Evolutionary conservation across 768 basidiomycete genomes (phyloP).

Genomic region (Stropharia rugosoannulata): DNA sequence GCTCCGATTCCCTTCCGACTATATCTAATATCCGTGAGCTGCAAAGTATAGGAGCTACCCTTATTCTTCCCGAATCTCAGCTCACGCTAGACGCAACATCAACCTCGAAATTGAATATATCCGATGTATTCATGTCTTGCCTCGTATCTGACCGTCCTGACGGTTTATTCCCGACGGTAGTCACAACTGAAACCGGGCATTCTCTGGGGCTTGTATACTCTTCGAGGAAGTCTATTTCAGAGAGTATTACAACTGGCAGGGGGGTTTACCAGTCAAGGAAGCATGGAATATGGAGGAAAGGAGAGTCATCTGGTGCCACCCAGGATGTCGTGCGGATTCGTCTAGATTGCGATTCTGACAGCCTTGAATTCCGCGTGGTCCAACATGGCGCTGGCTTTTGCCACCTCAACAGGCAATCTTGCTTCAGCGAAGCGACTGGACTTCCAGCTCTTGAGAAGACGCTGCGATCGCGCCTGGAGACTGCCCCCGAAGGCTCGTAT

Average conservation of each 20-base stretch:
- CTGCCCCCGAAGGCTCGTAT: constrained; percentile 90
- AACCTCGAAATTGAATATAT: constrained; percentile 62
- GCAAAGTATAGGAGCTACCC: constrained; percentile 53
- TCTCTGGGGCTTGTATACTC: constrained; percentile 95
- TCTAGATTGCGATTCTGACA: constrained; percentile 90
- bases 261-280: constrained; percentile 97
- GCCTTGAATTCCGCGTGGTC: constrained; percentile 86
- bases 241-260: constrained; percentile 84
- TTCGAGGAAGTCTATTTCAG: constrained; percentile 78
- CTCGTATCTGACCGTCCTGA: constrained; percentile 86
- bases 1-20: constrained; percentile 51
- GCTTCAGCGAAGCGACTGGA: constrained; percentile 85
- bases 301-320: constrained; percentile 92
- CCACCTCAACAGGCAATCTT: constrained; percentile 83
- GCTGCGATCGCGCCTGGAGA: constrained; percentile 64
- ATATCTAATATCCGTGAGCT: constrained; percentile 61
- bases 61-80: constrained; percentile 71
- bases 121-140: constrained; percentile 84
- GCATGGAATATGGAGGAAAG: constrained; percentile 96
- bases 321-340: constrained; percentile 84
- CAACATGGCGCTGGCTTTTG: constrained; percentile 94
- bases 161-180: constrained; percentile 90
- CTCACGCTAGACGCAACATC: constrained; percentile 62
- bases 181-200: constrained; percentile 76
- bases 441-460: constrained; percentile 80